Conservation (phyloP, 2,329 filamentous ascomycete species). For the Trichoderma citrinoviride region DNA sequence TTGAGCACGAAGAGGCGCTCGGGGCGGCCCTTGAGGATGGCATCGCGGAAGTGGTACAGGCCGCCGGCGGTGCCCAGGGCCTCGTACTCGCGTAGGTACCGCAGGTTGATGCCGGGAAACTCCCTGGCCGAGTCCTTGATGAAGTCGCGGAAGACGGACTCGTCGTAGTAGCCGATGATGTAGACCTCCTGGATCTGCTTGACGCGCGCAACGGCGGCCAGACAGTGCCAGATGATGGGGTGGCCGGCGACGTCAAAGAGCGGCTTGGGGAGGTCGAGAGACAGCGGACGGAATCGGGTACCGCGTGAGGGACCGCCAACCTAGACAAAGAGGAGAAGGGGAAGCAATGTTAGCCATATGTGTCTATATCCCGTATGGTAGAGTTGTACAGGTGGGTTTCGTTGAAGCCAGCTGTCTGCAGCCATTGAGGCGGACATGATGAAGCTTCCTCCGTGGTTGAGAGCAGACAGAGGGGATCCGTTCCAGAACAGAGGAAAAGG, state of each 20-base stretch:
- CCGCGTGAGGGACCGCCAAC: conserved; percentile 94
- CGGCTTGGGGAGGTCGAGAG: conserved; percentile 95
- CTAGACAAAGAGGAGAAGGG: conserved; percentile 45
- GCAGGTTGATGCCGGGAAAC: conserved; percentile 81
- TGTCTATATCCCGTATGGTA: neutral
- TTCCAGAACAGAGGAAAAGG: neutral
- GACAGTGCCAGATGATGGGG: conserved; percentile 97
- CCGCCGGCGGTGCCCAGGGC: conserved; percentile 93
- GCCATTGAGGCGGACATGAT: conserved; percentile 10
- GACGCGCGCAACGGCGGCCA: conserved; percentile 87
- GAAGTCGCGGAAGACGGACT: conserved; percentile 94
- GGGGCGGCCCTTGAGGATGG: conserved; percentile 91
- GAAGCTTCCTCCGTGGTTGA: neutral
- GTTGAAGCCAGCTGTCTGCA: neutral
- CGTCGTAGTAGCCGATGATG: conserved; percentile 98
- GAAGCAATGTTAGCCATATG: neutral
- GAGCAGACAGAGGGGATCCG: neutral
- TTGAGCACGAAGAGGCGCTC: conserved; percentile 97
- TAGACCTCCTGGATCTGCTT: conserved; percentile 84
- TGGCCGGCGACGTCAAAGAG: conserved; percentile 98
- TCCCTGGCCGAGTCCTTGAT: conserved; percentile 85
- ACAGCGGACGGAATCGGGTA: conserved; percentile 91
- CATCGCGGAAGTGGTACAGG: conserved; percentile 98
- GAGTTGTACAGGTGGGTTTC: neutral
- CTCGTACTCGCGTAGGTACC: conserved; percentile 96